These are phyloP conservation scores for Auxenochlorella pyrenoidosa DNA, from an alignment of 139 green algal species.

Conservation along the genomic window DNA sequence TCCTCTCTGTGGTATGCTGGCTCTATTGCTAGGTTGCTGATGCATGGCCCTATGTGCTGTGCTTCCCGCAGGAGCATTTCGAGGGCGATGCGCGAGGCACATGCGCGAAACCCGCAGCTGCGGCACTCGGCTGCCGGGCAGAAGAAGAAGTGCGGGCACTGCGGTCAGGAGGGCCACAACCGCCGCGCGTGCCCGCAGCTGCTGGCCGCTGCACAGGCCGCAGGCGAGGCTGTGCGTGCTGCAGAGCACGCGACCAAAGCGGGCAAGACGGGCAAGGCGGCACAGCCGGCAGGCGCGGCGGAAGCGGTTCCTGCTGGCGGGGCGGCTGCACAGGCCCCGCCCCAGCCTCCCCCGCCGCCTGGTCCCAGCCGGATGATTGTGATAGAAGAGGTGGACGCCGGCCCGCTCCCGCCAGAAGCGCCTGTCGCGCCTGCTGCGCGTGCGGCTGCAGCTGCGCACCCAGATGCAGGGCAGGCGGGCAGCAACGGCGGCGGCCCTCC, in stretches of 20 bases:
- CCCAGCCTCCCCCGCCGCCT: not conserved
- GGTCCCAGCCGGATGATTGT: slow-evolving; percentile 6
- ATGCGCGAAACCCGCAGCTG: slow-evolving; percentile 39
- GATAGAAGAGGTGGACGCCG: slow-evolving; percentile 27
- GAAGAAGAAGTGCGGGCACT: slow-evolving; percentile 47
- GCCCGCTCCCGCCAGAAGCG: not conserved
- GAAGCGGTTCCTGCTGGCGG: not conserved
- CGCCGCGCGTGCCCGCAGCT: slow-evolving; percentile 42
- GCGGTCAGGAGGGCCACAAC: slow-evolving; percentile 47
- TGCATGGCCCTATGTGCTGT: too few species aligned
- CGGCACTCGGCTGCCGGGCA: slow-evolving; percentile 9
- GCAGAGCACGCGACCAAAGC: not conserved
- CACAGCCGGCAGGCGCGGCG: not conserved
- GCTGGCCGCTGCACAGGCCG: not conserved
- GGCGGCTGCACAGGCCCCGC: not conserved
- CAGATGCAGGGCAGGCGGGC: not conserved
- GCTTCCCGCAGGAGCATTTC: slow-evolving; percentile 32
- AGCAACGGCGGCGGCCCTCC: not conserved
- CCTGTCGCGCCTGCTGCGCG: not conserved
- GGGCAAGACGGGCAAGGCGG: not conserved
- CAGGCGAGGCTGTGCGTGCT: not conserved
- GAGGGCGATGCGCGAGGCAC: slow-evolving; percentile 18
- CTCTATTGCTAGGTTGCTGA: too few species aligned
- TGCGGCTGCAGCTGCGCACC: not conserved
- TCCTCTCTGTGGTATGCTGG: too few species aligned